These are phyloP conservation scores for Cinchona pubescens DNA, from an alignment of 257 asterid species.

Conservation along the genomic window DNA sequence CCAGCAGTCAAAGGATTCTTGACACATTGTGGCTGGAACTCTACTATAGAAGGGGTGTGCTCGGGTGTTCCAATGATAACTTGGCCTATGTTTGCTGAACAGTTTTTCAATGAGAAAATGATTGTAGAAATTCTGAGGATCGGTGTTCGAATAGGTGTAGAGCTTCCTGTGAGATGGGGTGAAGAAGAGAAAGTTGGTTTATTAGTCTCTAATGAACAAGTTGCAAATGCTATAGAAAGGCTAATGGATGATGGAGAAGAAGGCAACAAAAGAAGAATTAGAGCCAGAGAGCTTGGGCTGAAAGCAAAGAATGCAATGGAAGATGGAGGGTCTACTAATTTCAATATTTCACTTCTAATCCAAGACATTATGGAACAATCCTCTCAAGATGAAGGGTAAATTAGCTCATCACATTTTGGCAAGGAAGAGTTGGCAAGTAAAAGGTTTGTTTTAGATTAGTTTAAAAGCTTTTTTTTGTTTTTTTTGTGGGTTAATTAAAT, in stretches of 20 bases:
- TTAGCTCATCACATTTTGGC: no score
- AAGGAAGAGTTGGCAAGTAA: no score
- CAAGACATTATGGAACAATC: slow-evolving; percentile 27
- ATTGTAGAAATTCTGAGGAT: slow-evolving; percentile 29
- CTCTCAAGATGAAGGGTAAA: background rate
- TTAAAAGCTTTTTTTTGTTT: no score
- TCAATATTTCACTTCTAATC: slow-evolving; percentile 31
- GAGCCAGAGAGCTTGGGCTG: slow-evolving; percentile 31
- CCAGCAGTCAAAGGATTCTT: slow-evolving; percentile 20
- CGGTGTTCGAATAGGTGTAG: slow-evolving; percentile 36
- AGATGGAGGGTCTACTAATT: slow-evolving; percentile 34
- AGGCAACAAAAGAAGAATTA: slow-evolving; percentile 25
- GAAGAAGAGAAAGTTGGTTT: slow-evolving; percentile 44
- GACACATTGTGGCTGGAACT: slow-evolving; percentile 27
- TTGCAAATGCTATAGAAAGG: slow-evolving; percentile 28
- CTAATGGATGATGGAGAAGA: slow-evolving; percentile 38
- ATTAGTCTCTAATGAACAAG: slow-evolving; percentile 32
- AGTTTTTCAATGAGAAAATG: slow-evolving; percentile 34
- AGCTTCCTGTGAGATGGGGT: slow-evolving; percentile 41
- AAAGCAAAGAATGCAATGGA: slow-evolving; percentile 32
- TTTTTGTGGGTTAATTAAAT: no score
- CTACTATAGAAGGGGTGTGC: slow-evolving; percentile 24
- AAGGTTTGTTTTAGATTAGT: no score
- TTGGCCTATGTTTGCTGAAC: slow-evolving; percentile 55
- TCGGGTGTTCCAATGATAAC: slow-evolving; percentile 34